Evolutionary conservation across 192 early-diverging fungal species (phyloP), one percentile per base, ranked within the genome.

Genomic region (Coemansia sp.): DNA sequence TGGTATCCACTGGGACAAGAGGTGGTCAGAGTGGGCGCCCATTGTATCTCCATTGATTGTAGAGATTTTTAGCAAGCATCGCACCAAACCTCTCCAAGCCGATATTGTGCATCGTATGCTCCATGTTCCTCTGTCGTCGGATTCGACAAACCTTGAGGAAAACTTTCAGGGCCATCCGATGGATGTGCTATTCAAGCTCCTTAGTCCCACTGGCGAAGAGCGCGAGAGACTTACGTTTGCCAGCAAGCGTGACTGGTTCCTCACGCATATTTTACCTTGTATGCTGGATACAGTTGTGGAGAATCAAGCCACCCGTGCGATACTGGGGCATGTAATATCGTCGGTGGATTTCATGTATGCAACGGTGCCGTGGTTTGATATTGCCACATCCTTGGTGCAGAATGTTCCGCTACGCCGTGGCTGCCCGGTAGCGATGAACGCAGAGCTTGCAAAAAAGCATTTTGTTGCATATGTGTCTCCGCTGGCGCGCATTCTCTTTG

Each of bases 401-500:
- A 63, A 52, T 15, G 37, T 63, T 9, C 59, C 64, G 5, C 55
- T 62, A 8, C 45, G 47, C 26, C 51, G 67, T n/a, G 71, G 71
- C 6, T 55, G 41, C 11, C 55, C 64, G 9, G 71, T 67, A 13
- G 55, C 59, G 3, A 59, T 74, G 52, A 39, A 18, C n/a, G 15
- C 64, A 3, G 10, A 26, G 2, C 15, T 43, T 11, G 71, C 71
- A 6, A 74, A 67, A 38, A 14, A 28, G 18, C 46, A 74, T 30
- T 74, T 74, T 55, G 40, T 74, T n/a, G 37, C 51, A 2, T 67
- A 53, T 18, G 15, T 74, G 32, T 67, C 71, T 37, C 71, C 71
- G 5, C 48, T 74, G 15, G 60, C 71, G 5, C 64, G 71, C 9
- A 38, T 74, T 17, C 51, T 74, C n/a, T 20, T 74, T 29, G 59